Evolutionary conservation across 2,329 filamentous ascomycete genomes (phyloP).

Genomic region (Pseudonectria buxi): DNA sequence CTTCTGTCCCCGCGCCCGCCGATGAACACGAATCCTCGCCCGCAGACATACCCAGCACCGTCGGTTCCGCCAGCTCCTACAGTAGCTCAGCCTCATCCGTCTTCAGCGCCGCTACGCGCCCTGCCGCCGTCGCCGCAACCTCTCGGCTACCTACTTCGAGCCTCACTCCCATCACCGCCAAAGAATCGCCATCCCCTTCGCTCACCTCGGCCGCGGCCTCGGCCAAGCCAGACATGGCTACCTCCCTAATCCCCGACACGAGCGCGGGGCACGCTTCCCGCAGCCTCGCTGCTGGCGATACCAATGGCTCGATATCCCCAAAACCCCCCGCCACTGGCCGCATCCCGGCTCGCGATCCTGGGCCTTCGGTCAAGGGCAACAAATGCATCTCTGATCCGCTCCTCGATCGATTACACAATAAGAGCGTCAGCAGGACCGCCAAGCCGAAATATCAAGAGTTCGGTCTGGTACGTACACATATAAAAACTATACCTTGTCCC

Average conservation of each 20-base stretch:
- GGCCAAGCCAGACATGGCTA: slow-evolving; percentile 49
- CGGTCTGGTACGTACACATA: slow-evolving; percentile 56
- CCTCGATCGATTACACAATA: slow-evolving; percentile 43
- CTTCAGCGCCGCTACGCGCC: slow-evolving; percentile 49
- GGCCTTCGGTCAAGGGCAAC: slow-evolving; percentile 46
- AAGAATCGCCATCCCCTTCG: slow-evolving; percentile 46
- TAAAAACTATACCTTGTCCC: slow-evolving; percentile 28
- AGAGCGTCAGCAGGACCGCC: slow-evolving; percentile 46
- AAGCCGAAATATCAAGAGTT: slow-evolving; percentile 59
- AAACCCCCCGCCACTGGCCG: slow-evolving; percentile 31
- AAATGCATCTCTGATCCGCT: slow-evolving; percentile 57
- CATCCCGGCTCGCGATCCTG: slow-evolving; percentile 51
- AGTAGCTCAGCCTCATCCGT: slow-evolving; percentile 65
- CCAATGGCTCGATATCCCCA: slow-evolving; percentile 30
- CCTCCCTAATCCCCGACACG: slow-evolving; percentile 40
- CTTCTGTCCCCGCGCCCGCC: slow-evolving; percentile 22
- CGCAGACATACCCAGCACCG: slow-evolving; percentile 62
- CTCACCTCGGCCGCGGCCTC: slow-evolving; percentile 40
- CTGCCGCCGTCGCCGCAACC: slow-evolving; percentile 34
- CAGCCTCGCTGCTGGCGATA: slow-evolving; percentile 21
- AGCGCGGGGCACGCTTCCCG: slow-evolving; percentile 21
- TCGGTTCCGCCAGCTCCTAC: slow-evolving; percentile 66
- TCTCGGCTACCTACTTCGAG: slow-evolving; percentile 37
- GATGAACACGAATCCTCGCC: slow-evolving; percentile 54
- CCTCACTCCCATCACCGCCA: slow-evolving; percentile 44